These are phyloP conservation scores for Pascua sp. DNA, from an alignment of 1,284 basidiomycete genomes.

Conservation along the genomic window DNA sequence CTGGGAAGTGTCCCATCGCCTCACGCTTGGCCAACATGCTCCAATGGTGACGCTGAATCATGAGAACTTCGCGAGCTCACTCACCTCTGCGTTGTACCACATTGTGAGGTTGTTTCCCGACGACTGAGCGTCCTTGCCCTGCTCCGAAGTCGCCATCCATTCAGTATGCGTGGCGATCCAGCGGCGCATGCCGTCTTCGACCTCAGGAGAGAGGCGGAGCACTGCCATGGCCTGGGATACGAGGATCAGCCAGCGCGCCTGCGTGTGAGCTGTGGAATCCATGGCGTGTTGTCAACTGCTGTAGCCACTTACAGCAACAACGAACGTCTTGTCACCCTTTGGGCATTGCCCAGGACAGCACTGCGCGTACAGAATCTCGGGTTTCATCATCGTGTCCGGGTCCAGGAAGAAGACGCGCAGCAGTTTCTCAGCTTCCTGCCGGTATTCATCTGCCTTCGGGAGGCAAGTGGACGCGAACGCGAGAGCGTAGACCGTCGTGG, in stretches of 20 bases:
- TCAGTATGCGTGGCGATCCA: conserved; percentile 30
- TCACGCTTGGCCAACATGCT: too few species aligned
- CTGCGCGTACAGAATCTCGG: conserved; percentile 34
- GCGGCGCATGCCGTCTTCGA: conserved; percentile 7
- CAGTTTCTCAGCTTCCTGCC: background rate
- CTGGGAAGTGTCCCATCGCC: too few species aligned
- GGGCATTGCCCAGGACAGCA: conserved; percentile 24
- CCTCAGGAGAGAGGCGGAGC: conserved; percentile 5
- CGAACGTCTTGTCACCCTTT: conserved; percentile 27
- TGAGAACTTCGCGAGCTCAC: background rate
- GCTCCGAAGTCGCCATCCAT: conserved; percentile 29
- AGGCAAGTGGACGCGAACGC: conserved; percentile 19
- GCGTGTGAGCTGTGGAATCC: conserved; percentile 1
- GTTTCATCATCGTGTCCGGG: conserved; percentile 30
- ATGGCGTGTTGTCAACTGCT: background rate
- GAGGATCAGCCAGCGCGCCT: conserved; percentile 34
- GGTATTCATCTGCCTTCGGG: background rate
- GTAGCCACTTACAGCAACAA: conserved; percentile 30
- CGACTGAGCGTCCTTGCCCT: conserved; percentile 23
- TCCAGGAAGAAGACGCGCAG: conserved; percentile 37
- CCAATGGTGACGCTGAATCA: background rate
- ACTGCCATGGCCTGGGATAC: conserved; percentile 26
- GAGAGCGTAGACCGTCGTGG: conserved; percentile 21
- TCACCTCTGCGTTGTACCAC: conserved; percentile 37
- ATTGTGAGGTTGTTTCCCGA: conserved; percentile 29